Evolutionary conservation across 2,329 filamentous ascomycete genomes (phyloP).

Genomic region (Hypoxylon sp.): DNA sequence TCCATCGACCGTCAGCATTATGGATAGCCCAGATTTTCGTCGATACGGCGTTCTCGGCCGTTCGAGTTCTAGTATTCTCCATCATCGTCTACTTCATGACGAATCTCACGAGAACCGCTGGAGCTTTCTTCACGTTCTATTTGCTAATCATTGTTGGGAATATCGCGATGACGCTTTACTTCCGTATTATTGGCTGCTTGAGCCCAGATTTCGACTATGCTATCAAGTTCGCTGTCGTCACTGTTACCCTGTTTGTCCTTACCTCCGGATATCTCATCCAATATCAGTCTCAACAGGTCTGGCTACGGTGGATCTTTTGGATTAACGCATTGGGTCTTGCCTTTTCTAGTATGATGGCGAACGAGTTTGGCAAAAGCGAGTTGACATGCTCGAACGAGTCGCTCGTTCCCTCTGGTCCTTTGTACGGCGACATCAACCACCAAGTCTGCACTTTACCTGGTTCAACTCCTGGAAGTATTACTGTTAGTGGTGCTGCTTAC

Average conservation of each 20-base stretch:
- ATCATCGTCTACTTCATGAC: slow-evolving; percentile 87
- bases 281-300: slow-evolving; percentile 79
- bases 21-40: slow-evolving; percentile 88
- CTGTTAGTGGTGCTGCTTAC: slow-evolving; percentile 77
- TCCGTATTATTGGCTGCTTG: slow-evolving; percentile 79
- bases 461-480: slow-evolving; percentile 72
- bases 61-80: slow-evolving; percentile 78
- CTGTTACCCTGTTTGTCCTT: slow-evolving; percentile 85
- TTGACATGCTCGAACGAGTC: slow-evolving; percentile 77
- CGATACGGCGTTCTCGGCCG: slow-evolving; percentile 78
- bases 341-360: slow-evolving; percentile 86
- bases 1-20: slow-evolving; percentile 83
- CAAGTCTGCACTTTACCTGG: slow-evolving; percentile 87
- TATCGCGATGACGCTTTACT: slow-evolving; percentile 81
- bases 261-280: slow-evolving; percentile 89
- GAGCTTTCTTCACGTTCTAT: slow-evolving; percentile 83
- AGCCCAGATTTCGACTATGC: slow-evolving; percentile 88
- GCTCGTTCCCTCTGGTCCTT: slow-evolving; percentile 77
- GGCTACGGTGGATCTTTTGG: slow-evolving; percentile 85
- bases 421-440: slow-evolving; percentile 77
- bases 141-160: slow-evolving; percentile 77
- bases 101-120: slow-evolving; percentile 75
- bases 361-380: slow-evolving; percentile 80
- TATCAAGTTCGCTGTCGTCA: slow-evolving; percentile 82
- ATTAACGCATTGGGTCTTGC: slow-evolving; percentile 80